Evolutionary conservation across 2,329 filamentous ascomycete species (phyloP).

Genomic region (Pseudohalonectria lignicola): DNA sequence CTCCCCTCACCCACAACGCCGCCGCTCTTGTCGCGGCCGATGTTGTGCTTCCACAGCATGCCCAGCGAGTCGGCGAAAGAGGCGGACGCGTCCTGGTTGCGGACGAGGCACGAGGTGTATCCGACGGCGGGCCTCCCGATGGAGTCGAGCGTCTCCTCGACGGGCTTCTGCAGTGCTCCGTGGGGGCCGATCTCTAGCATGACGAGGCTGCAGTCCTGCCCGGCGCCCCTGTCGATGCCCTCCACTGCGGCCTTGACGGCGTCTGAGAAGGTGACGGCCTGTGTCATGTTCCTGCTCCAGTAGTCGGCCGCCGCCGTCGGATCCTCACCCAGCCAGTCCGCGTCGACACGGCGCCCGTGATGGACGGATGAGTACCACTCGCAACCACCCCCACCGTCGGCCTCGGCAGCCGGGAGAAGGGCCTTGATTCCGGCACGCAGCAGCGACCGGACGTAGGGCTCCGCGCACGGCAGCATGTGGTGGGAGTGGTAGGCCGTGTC

Average conservation of each 20-base stretch:
- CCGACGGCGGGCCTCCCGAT: neutral
- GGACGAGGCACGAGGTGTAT: slow-evolving; percentile 7
- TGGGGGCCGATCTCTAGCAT: slow-evolving; percentile 32
- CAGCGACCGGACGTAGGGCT: neutral
- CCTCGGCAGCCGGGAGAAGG: neutral
- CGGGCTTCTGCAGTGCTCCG: slow-evolving; percentile 21
- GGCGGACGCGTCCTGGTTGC: slow-evolving; percentile 5
- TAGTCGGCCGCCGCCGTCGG: slow-evolving; percentile 8
- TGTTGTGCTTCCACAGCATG: neutral
- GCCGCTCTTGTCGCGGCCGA: neutral
- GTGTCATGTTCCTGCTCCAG: slow-evolving; percentile 24
- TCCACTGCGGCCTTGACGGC: slow-evolving; percentile 9
- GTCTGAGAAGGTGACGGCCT: slow-evolving; percentile 19
- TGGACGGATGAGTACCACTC: neutral
- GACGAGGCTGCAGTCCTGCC: slow-evolving; percentile 22
- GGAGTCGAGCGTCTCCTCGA: slow-evolving; percentile 17
- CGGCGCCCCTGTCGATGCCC: neutral
- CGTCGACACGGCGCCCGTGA: neutral
- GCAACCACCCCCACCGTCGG: too few species aligned
- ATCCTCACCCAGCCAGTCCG: too few species aligned
- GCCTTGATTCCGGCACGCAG: neutral
- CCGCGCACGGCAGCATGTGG: slow-evolving; percentile 8
- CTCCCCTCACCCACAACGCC: too few species aligned
- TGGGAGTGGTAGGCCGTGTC: slow-evolving; percentile 16
- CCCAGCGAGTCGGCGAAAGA: neutral